Evolutionary conservation across 176 grass and related monocot species (phyloP).

Genomic region (Carex pumila): DNA sequence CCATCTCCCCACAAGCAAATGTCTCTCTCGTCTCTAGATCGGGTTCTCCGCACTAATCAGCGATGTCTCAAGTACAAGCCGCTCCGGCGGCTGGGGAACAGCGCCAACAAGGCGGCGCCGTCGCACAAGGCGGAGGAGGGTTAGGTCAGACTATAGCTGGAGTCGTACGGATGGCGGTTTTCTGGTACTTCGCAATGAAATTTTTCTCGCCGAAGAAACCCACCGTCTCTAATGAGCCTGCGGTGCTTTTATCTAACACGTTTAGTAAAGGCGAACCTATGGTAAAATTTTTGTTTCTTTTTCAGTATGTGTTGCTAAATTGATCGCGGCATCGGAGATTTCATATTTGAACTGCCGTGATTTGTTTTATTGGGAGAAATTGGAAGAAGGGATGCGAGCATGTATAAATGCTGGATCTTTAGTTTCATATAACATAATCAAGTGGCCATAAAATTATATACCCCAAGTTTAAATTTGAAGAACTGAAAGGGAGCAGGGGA

Average conservation of each 20-base stretch:
- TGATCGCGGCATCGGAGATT: not conserved
- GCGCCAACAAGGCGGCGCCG: conserved; percentile 26
- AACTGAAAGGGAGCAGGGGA: not conserved
- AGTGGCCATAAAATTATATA: not conserved
- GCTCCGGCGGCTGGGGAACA: conserved; percentile 30
- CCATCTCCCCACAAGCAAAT: not conserved
- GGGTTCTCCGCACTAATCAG: conserved; percentile 35
- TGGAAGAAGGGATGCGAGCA: not conserved
- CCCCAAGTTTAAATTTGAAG: not conserved
- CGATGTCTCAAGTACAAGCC: conserved; percentile 53
- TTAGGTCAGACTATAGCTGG: conserved; percentile 67
- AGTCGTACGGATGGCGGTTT: conserved; percentile 83
- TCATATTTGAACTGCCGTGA: not conserved
- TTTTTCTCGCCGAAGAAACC: conserved; percentile 83
- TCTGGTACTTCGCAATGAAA: conserved; percentile 96
- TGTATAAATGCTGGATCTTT: not conserved
- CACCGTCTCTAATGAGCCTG: conserved; percentile 32
- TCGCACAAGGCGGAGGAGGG: conserved; percentile 38
- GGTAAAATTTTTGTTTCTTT: conserved; percentile 31
- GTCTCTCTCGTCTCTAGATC: conserved; percentile 9
- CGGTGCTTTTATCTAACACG: conserved; percentile 69
- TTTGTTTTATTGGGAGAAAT: not conserved
- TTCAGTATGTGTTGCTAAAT: not conserved
- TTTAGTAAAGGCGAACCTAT: conserved; percentile 91
- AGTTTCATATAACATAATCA: not conserved